Evolutionary conservation across 257 asterid species (phyloP), one percentile per base, ranked within the genome.

Genomic region (Solanum arcanum): DNA sequence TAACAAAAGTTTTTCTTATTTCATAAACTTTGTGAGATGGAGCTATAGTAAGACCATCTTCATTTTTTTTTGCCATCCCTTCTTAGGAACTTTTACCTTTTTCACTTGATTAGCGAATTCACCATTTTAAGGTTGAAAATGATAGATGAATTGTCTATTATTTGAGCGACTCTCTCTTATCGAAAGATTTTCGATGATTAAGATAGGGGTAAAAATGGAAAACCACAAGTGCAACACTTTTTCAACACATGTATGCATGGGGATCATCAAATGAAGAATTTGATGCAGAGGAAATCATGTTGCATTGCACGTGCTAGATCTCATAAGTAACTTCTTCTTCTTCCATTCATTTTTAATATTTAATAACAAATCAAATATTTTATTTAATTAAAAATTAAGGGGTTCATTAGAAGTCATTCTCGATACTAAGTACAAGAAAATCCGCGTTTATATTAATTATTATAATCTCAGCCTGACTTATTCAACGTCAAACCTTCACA

Each of bases 261-360:
- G 94, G 94, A 93, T 92, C 92, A 89, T 70, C 90, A 91, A 92
- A 84, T 64, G 89, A 83, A 92, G 89, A 77, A 92, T 83, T 90
- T 90, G 86, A 33, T 90, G 85, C 87, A 86, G 86, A 84, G 83
- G 76, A 88, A 80, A 80, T 78, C n/a, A 90, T 72, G 80, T 84
- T 66, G 80, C 66, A 41, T 84, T 84, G 66, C 66, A 84, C 13
- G 87, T 84, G 87, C 87, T 39, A n/a, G 73, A 18, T 84, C 59
- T 69, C n/a, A 27, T 84, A 84, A 64, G 86, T 64, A 70, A 46
- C 87, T 46, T 39, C 44, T 64, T 69, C 29, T 9, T 29, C 39
- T 64, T 46, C 80, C 80, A 41, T 46, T 84, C 21, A 41, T 44
- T 62, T 27, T 39, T 31, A 25, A 41, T 25, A 27, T 84, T 84